phyloP scores from a whole-genome alignment of 306 rosid genomes.

The Vachellia collinsii region DNA sequence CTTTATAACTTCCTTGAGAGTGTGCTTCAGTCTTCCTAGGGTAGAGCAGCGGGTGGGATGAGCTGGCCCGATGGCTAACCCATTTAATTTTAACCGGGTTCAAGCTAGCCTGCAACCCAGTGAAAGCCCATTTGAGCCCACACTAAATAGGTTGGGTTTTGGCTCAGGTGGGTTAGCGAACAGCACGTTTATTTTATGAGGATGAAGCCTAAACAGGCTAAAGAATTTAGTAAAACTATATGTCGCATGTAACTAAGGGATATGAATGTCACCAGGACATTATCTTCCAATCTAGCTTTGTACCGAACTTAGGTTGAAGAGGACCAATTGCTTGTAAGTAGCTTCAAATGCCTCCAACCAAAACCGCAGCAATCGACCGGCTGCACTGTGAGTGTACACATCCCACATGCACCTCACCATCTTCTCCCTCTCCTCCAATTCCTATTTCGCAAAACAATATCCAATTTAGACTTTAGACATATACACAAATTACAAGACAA shows the following conservation, averaged over 20 bases:
- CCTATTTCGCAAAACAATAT: constrained; percentile 44
- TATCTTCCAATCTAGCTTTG: background rate
- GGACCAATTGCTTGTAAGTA: constrained; percentile 66
- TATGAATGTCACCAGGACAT: background rate
- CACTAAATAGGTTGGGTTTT: no score
- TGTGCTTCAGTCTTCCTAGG: no score
- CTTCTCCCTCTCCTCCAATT: constrained; percentile 85
- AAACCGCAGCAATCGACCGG: constrained; percentile 58
- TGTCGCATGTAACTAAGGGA: background rate
- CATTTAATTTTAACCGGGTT: no score
- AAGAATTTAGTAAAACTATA: background rate
- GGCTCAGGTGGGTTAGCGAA: no score
- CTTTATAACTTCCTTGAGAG: no score
- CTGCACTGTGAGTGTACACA: constrained; percentile 56
- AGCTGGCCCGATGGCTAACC: no score
- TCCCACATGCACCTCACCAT: constrained; percentile 89
- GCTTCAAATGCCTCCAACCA: constrained; percentile 91
- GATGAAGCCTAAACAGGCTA: no score
- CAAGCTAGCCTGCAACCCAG: no score
- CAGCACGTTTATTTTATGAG: no score
- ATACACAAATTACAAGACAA: background rate
- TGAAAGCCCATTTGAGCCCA: no score
- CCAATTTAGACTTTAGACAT: background rate
- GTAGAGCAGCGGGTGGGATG: no score
- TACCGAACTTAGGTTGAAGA: constrained; percentile 57